phyloP scores from a whole-genome alignment of 208 protist species.

The Strigomonas galati region DNA sequence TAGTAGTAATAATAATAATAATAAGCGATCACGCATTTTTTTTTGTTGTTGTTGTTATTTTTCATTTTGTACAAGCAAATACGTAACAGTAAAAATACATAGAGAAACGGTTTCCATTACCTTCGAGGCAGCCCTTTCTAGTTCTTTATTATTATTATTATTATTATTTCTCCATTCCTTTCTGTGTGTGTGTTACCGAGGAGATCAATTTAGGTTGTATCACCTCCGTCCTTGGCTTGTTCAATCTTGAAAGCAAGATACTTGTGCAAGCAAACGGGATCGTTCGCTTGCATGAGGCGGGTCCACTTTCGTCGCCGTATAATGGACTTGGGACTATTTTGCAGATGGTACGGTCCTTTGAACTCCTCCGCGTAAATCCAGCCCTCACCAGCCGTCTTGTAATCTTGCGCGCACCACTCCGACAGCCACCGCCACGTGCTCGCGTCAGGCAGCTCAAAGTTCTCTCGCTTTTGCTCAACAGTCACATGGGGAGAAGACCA shows the following conservation, averaged over 20 bases:
- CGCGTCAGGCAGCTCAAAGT: slow-evolving; percentile 34
- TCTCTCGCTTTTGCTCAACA: slow-evolving; percentile 26
- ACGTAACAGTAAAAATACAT: slow-evolving; percentile 21
- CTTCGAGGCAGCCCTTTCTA: too few species aligned
- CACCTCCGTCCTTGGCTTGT: not conserved
- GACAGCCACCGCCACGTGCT: slow-evolving; percentile 45
- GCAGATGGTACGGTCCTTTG: slow-evolving; percentile 23
- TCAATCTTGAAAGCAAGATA: slow-evolving; percentile 23
- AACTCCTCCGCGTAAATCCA: slow-evolving; percentile 44
- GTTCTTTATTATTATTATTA: not conserved
- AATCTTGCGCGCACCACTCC: slow-evolving; percentile 46
- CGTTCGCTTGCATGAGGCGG: slow-evolving; percentile 53
- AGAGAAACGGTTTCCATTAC: not conserved
- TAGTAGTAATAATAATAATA: not conserved
- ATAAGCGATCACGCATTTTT: not conserved
- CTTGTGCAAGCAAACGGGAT: slow-evolving; percentile 41
- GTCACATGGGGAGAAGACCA: slow-evolving; percentile 34
- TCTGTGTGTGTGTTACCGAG: too few species aligned
- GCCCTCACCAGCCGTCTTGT: slow-evolving; percentile 41
- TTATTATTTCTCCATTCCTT: too few species aligned
- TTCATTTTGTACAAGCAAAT: too few species aligned
- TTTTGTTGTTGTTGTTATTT: too few species aligned
- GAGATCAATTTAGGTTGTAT: too few species aligned
- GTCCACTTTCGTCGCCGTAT: slow-evolving; percentile 48
- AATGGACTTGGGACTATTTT: slow-evolving; percentile 12